Evolutionary conservation across 345 rosid genomes (phyloP), one percentile per base, ranked within the genome.

Genomic region (Hypericum androsaemum): DNA sequence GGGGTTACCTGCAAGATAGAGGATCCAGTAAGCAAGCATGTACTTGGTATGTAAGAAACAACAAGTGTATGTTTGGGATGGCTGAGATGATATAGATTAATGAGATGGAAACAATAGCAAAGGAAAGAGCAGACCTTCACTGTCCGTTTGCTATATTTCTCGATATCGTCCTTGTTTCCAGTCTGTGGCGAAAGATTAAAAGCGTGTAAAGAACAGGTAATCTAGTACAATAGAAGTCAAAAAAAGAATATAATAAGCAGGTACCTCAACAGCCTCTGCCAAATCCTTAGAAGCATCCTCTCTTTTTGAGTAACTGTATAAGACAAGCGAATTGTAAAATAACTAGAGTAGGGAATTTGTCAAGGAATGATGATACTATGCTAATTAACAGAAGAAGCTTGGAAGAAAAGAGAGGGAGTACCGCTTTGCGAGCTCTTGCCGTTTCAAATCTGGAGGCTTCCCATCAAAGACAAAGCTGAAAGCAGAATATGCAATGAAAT

Each of bases 341-440:
- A 22, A 1, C 32, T 22, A 22, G 32, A 22, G 32, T 22, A 22
- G 32, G 32, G 4, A 22, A 4, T 22, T 22, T 4, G 4, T 22
- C 4, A 22, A 22, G 32, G 2, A 22, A 22, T 22, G 32, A 22
- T n/a, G n/a, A n/a, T n/a, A n/a, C n/a, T n/a, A n/a, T 22, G 4
- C 32, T 22, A 22, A 22, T 22, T 22, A 22, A 22, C 1, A 22
- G 32, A 43, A 11, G 5, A 49, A 41, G 37, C 35, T 50, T 7
- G 40, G 7, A 41, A 14, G 8, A 16, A 37, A 10, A 4, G 13
- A 41, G 14, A 14, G 43, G 41, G 22, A 17, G 39, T 62, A 88
- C 95, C 98, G 98, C 60, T 85, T 88, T 9, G 74, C 89, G 7
- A 92, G 74, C 72, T 88, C 98, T 70, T 81, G 88, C 63, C 78